Evolutionary conservation across 352 stramenopile genomes (phyloP), one percentile per base, ranked within the genome.

Genomic region (Phytophthora europaea): DNA sequence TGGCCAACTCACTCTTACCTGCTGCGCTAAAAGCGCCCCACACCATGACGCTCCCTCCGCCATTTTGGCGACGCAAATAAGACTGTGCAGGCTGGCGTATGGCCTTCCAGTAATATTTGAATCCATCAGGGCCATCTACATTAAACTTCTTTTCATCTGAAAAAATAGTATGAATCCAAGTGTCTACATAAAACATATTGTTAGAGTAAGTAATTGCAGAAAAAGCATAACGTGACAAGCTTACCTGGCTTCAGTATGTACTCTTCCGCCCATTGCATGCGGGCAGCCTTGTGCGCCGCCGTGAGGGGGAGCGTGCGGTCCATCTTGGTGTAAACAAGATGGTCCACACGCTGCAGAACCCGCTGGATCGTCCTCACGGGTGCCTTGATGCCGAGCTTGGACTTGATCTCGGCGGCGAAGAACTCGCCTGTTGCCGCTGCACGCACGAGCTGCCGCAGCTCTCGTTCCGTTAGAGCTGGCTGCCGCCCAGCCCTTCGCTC

Each of bases 281-380:
- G 36, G 13, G 20, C 36, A 13, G 22, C 36, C 22, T 50, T 62
- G 55, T 62, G 55, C 12, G 55, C 36, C 4, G 34, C 36, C 5
- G 36, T 62, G 33, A 51, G 55, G 7, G n/a, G 55, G 3, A 52
- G 20, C 10, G 55, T 62, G 34, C 36, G 55, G 54, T 45, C 40
- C 40, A 22, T 48, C 40, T 48, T 48, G 13, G 16, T 48, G 40
- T 48, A 48, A 8, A 12, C 16, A 15, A 48, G 40, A 48, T 22
- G 15, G 16, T 20, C 40, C 8, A 48, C 40, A 48, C 40, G 40
- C 40, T 48, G 13, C 40, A 48, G 40, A 15, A 48, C 6, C 13
- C 40, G 40, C 40, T 48, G 18, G 8, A 48, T n/a, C 6, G 40
- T 47, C 12, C 40, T 4, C 16, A 48, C 16, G 1, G 40, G 22